Evolutionary conservation across 2,329 filamentous ascomycete species (phyloP).

Genomic region (Simplicillium sp.): DNA sequence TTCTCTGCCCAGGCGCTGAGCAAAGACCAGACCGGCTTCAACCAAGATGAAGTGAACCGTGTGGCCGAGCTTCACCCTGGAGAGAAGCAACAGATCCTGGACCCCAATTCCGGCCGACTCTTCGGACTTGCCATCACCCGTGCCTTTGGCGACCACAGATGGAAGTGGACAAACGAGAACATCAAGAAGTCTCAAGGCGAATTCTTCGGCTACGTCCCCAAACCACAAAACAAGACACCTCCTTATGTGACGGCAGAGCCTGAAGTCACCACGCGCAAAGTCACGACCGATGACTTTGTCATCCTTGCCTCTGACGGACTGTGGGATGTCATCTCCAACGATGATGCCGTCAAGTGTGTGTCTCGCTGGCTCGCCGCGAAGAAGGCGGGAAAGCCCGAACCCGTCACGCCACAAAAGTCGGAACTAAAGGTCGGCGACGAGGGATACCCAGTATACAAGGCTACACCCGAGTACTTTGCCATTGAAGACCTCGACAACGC

Average conservation of each 20-base stretch:
- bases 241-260: conserved; percentile 62
- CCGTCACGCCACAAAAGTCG: conserved; percentile 9
- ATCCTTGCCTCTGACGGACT: conserved; percentile 60
- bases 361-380: conserved; percentile 37
- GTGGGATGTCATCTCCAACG: conserved; percentile 51
- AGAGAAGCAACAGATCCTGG: conserved; percentile 44
- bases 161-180: conserved; percentile 53
- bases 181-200: conserved; percentile 23
- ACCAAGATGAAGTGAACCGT: conserved; percentile 45
- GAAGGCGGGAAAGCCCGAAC: conserved; percentile 15
- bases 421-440: conserved; percentile 9
- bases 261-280: conserved; percentile 46
- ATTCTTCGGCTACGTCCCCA: conserved; percentile 36
- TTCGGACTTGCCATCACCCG: conserved; percentile 53
- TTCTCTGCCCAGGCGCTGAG: conserved; percentile 49
- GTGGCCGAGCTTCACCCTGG: conserved; percentile 50
- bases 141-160: conserved; percentile 59
- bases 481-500: conserved; percentile 68
- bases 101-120: conserved; percentile 42
- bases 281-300: conserved; percentile 44
- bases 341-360: conserved; percentile 49
- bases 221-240: conserved; percentile 39
- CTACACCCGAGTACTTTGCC: conserved; percentile 48
- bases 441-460: conserved; percentile 13
- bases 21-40: conserved; percentile 57